Percentiles rank a stretch among this genome's conserved stretches.
phyloP scores from a whole-genome alignment of 1,284 basidiomycete genomes.

The Lentinula novae-zelandiae region DNA sequence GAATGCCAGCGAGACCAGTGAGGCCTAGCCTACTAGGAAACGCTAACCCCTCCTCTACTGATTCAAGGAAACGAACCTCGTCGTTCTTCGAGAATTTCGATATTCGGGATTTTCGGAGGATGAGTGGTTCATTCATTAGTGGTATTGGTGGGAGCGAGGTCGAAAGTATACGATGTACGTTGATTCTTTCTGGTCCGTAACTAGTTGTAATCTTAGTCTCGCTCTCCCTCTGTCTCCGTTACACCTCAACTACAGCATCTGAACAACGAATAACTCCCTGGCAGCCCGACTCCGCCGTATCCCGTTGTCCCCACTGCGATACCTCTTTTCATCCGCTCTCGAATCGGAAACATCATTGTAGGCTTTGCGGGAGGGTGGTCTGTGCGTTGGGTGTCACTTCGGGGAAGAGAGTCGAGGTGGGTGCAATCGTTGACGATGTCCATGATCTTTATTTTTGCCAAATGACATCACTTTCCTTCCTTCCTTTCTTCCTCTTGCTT shows the following conservation, averaged over 20 bases:
- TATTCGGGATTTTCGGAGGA: slow-evolving; percentile 42
- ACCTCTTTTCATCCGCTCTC: slow-evolving; percentile 86
- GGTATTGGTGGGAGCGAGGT: slow-evolving; percentile 33
- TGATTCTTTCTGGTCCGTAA: background rate
- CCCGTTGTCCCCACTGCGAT: slow-evolving; percentile 85
- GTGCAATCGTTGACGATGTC: background rate
- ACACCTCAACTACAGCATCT: slow-evolving; percentile 43
- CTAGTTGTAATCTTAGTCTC: background rate
- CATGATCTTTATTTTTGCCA: no score
- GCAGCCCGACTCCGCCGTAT: slow-evolving; percentile 80
- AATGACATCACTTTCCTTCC: no score
- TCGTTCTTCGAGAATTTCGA: slow-evolving; percentile 60
- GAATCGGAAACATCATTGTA: slow-evolving; percentile 95
- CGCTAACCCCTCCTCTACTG: slow-evolving; percentile 2
- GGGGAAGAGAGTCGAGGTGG: slow-evolving; percentile 53
- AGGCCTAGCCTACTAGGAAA: slow-evolving; percentile 15
- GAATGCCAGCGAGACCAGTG: background rate
- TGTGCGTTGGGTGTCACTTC: slow-evolving; percentile 85
- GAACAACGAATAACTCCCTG: slow-evolving; percentile 96
- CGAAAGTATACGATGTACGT: slow-evolving; percentile 52
- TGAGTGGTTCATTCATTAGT: slow-evolving; percentile 57
- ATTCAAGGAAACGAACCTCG: slow-evolving; percentile 44
- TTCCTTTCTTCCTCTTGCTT: background rate
- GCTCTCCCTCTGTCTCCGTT: slow-evolving; percentile 5
- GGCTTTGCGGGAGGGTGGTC: slow-evolving; percentile 89